Conservation (phyloP, 1,284 basidiomycete genomes). For the Fomes fomentarius region DNA sequence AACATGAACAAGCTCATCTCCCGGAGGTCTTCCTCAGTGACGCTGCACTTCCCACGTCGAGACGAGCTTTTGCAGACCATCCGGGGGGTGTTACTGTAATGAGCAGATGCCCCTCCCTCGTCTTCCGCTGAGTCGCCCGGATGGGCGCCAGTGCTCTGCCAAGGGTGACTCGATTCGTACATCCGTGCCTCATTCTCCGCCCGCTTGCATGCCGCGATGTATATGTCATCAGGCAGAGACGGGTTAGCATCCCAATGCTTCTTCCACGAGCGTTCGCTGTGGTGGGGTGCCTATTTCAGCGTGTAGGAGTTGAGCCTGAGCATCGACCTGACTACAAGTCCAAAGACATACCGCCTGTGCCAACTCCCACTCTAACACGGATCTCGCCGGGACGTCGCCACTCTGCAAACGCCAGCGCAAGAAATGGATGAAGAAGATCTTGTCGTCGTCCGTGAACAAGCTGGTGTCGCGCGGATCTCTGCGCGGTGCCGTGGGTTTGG, state of each 20-base stretch:
- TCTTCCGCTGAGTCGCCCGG: too few relatives aligned
- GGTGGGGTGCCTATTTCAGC: conserved; percentile 1
- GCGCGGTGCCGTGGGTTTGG: neutral
- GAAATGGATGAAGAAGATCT: conserved; percentile 16
- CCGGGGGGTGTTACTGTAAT: too few relatives aligned
- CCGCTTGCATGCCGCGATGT: neutral
- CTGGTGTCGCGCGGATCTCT: neutral
- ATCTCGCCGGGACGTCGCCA: neutral
- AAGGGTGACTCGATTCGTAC: too few relatives aligned
- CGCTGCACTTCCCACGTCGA: neutral
- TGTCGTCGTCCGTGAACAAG: conserved; percentile 12
- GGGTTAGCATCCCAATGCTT: conserved; percentile 16
- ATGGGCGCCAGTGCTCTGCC: too few relatives aligned
- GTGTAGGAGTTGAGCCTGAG: too few relatives aligned
- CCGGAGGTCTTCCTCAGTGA: neutral
- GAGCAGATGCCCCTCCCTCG: too few relatives aligned
- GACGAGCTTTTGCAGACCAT: neutral
- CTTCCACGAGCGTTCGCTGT: conserved; percentile 15
- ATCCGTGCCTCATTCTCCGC: neutral
- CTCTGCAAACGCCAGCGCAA: conserved; percentile 11
- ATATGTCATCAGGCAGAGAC: conserved; percentile 9
- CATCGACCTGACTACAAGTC: too few relatives aligned
- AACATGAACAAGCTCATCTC: neutral
- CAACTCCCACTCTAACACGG: conserved; percentile 5
- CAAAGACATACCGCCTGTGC: too few relatives aligned